Conservation (phyloP, 768 basidiomycete genomes). For the Pleurotus ostreatus region DNA sequence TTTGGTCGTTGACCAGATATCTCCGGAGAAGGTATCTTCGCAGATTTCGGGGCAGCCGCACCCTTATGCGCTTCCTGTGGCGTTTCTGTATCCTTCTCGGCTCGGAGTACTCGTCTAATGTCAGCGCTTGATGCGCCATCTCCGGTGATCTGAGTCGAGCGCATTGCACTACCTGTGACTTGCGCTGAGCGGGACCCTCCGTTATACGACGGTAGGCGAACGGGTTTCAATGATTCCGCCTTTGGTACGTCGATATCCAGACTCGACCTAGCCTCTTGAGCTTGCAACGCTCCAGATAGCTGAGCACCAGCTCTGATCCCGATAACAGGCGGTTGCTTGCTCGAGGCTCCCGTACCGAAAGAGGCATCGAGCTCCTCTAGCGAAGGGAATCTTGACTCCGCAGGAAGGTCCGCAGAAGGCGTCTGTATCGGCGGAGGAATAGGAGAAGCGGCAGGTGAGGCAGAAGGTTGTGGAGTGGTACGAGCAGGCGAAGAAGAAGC, state of each 20-base stretch:
- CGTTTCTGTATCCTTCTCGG: background rate
- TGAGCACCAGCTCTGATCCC: conserved; percentile 2
- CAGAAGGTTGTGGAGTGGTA: background rate
- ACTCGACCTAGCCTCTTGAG: conserved; percentile 11
- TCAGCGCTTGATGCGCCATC: conserved; percentile 3
- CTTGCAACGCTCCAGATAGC: conserved; percentile 4
- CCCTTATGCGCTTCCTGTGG: background rate
- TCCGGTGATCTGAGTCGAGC: conserved; percentile 24
- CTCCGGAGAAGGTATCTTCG: background rate
- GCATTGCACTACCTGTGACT: conserved; percentile 50
- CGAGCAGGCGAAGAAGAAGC: conserved; percentile 13
- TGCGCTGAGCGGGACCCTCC: conserved; percentile 54
- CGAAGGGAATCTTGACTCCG: conserved; percentile 81
- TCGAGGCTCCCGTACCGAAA: conserved; percentile 26
- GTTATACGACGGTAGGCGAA: conserved; percentile 11
- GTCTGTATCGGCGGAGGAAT: conserved; percentile 25
- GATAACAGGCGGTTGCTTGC: conserved; percentile 7
- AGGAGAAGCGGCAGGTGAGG: conserved; percentile 9
- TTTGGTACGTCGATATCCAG: conserved; percentile 5
- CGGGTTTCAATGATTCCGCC: conserved; percentile 6
- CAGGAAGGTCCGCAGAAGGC: conserved; percentile 34
- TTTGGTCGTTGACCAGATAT: background rate
- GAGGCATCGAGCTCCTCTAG: conserved; percentile 77
- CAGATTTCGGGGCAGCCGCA: background rate
- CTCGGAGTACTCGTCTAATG: background rate